Evolutionary conservation across 2,329 filamentous ascomycete species (phyloP), one percentile per base, ranked within the genome.

Genomic region (Alternaria rosae): DNA sequence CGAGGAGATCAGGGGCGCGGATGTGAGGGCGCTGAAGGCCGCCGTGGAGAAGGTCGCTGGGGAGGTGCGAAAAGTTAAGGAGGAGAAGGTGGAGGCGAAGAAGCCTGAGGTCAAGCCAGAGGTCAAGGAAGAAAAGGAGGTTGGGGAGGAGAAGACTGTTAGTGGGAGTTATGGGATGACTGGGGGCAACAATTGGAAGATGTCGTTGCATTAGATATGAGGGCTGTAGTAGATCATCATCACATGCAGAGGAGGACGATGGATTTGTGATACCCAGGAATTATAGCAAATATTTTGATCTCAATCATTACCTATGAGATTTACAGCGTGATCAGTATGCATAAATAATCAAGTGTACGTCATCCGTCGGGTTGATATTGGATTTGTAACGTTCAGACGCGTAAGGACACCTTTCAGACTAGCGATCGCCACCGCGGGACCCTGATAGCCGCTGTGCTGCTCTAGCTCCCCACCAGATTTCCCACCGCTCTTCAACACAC

Each of bases 141-240:
- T 54, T 5, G 56, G 42, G 12, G 70, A 74, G n/a, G 70, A 74
- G 70, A 73, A 72, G 65, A 73, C 73, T 1, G 70, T 74, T 50
- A 76, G 72, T 67, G 74, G 75, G 25, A 75, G 71, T 43, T 76
- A 77, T 71, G 73, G 75, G n/a, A 75, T 75, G 69, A 73, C 72
- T 8, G 66, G 68, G 8, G 68, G 70, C 2, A 71, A 65, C 51
- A 67, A 65, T 30, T 76, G 72, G 73, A 75, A 72, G 59, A 75
- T 74, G 73, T 70, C 68, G 38, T 57, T 76, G 60, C 59, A 69
- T 47, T 61, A 59, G 42, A 10, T 30, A 5, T 13, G 30, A 9
- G 5, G 4, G 20, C 11, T 38, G 9, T 51, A 15, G 20, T 6
- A n/a, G 20, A 12, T 23, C 17, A 50, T 50, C 2, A 13, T 11